Evolutionary conservation across 1,284 basidiomycete genomes (phyloP).

Genomic region (Cerioporus squamosus): DNA sequence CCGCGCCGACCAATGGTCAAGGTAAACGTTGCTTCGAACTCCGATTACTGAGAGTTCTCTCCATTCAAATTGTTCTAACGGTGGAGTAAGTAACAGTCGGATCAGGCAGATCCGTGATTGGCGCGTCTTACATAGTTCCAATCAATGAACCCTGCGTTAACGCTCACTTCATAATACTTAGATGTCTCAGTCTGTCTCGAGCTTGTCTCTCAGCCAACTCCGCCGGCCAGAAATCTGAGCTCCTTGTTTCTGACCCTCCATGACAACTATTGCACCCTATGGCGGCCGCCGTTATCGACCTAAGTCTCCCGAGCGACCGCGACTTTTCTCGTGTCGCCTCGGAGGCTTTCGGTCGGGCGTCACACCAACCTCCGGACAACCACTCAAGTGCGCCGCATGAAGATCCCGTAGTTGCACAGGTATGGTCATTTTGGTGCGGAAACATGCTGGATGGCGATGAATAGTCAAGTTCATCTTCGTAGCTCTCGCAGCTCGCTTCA

Average conservation of each 20-base stretch:
- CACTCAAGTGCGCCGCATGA: background rate
- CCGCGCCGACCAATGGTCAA: background rate
- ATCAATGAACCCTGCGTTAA: background rate
- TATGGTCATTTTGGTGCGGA: background rate
- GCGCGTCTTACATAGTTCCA: background rate
- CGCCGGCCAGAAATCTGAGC: too few species aligned
- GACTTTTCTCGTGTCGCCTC: constrained; percentile 19
- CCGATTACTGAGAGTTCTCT: too few species aligned
- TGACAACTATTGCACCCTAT: constrained; percentile 1
- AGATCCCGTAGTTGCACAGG: constrained; percentile 18
- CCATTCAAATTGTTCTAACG: background rate
- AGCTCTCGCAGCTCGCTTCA: constrained; percentile 69
- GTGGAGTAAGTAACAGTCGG: background rate
- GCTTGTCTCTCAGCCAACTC: too few species aligned
- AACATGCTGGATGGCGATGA: background rate
- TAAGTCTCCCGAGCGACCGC: background rate
- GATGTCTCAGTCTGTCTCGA: too few species aligned
- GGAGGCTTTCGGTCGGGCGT: constrained; percentile 6
- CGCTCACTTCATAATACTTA: too few species aligned
- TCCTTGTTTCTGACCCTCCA: background rate
- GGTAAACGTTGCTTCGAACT: constrained; percentile 8
- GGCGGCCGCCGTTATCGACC: constrained; percentile 4
- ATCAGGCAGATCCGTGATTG: constrained; percentile 3
- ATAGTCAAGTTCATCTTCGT: background rate
- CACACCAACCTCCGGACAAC: background rate